Evolutionary conservation across 345 rosid species (phyloP), one percentile per base, ranked within the genome.

Genomic region (Diplotaxis tenuifolia): DNA sequence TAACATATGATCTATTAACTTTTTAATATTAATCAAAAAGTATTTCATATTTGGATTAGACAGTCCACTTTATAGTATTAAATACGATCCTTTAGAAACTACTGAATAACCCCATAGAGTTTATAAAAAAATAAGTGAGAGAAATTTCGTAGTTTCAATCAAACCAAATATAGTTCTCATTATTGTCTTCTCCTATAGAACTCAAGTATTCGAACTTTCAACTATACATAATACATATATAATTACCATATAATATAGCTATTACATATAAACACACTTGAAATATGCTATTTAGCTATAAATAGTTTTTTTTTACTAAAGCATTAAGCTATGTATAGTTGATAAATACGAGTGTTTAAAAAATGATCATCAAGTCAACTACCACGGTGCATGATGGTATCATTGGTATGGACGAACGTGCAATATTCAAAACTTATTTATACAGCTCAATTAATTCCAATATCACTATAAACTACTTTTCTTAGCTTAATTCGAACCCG

Each of bases 341-440:
- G 49, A 42, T 42, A 42, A 42, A 42, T 14, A 14, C 49, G 42
- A 36, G 42, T 36, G 14, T 36, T 22, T 58, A 40, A 5, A 40
- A 40, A 40, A 14, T 40, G 6, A 40, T 12, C 49, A 40, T 7
- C 49, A 40, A 40, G 49, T 40, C 49, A 40, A 40, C 49, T 40
- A 40, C 49, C 15, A 14, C 49, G 16, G 49, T 40, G 49, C 49
- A 40, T 40, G n/a, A n/a, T n/a, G n/a, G n/a, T n/a, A n/a, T n/a
- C n/a, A n/a, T n/a, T n/a, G n/a, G n/a, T 12, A 40, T 12, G 49
- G 49, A 12, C 49, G 16, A 14, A 40, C 14, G 49, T 40, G 49
- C 49, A 40, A 40, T 69, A 9, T 70, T 70, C 67, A 42, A 70
- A 56, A 8, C 25, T 32, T 31, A n/a, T 54, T 57, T 64, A 32